Percentiles rank a stretch among this genome's conserved stretches.
These are phyloP conservation scores for Russula griseocarnosa DNA, from an alignment of 768 basidiomycete species.

Conservation along the genomic window DNA sequence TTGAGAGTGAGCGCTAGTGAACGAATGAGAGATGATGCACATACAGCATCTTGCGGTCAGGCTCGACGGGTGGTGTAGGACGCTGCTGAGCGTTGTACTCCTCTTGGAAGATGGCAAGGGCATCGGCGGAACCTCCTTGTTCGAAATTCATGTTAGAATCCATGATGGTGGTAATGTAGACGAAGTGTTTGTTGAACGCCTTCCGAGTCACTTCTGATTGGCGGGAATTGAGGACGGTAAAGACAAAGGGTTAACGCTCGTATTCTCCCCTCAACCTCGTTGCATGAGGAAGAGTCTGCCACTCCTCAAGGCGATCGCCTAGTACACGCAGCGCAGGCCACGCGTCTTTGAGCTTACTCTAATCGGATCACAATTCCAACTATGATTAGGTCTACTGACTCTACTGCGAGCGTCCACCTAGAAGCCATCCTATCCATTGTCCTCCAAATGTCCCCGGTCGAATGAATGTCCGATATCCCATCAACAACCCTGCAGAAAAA, in stretches of 20 bases:
- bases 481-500: constrained; percentile 63
- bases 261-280: constrained; percentile 22
- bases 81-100: constrained; percentile 36
- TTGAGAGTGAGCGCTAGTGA: constrained; percentile 4
- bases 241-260: constrained; percentile 15
- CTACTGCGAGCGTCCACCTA: constrained; percentile 50
- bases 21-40: constrained; percentile 34
- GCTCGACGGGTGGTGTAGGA: constrained; percentile 37
- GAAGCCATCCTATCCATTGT: constrained; percentile 64
- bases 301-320: constrained; percentile 23
- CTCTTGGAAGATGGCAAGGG: constrained; percentile 36
- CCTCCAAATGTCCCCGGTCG: constrained; percentile 60
- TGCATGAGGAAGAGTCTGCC: constrained; percentile 11
- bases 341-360: constrained; percentile 12
- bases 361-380: constrained; percentile 9
- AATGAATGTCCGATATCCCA: constrained; percentile 65
- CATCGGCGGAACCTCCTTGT: constrained; percentile 32
- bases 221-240: constrained; percentile 6
- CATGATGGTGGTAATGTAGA: constrained; percentile 42
- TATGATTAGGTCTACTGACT: constrained; percentile 36
- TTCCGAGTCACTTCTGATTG: background rate
- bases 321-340: constrained; percentile 18
- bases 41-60: constrained; percentile 70
- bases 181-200: constrained; percentile 2
- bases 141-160: constrained; percentile 80